phyloP scores from a whole-genome alignment of 306 rosid genomes.

The Acmispon strigosus region DNA sequence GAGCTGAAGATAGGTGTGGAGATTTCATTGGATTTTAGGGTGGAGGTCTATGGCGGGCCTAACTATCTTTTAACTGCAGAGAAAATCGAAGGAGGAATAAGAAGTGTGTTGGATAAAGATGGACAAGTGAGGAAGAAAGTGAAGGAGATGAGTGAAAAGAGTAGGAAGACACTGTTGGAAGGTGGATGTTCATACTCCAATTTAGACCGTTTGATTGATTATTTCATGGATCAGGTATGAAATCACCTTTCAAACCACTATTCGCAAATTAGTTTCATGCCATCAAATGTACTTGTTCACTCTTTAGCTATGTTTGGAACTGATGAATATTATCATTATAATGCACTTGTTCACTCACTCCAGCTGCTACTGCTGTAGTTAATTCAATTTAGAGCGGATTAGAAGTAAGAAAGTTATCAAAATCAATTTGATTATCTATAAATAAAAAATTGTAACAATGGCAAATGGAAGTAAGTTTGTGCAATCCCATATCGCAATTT shows the following conservation, averaged over 20 bases:
- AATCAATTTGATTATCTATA: too few species aligned
- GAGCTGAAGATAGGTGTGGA: slow-evolving; percentile 38
- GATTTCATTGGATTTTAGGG: slow-evolving; percentile 15
- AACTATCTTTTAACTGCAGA: slow-evolving; percentile 7
- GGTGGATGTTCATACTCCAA: slow-evolving; percentile 34
- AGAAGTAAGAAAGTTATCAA: too few species aligned
- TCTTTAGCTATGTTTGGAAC: too few species aligned
- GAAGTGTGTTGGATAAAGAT: slow-evolving; percentile 23
- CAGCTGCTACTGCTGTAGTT: too few species aligned
- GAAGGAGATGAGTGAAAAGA: slow-evolving; percentile 27
- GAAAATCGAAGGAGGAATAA: slow-evolving; percentile 32
- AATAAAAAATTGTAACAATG: too few species aligned
- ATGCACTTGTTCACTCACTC: too few species aligned
- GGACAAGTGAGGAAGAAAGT: slow-evolving; percentile 23
- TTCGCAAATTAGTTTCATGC: background rate
- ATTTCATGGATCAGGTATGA: background rate
- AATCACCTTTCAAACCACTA: background rate
- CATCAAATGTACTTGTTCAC: too few species aligned
- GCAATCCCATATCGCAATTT: too few species aligned
- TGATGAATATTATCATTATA: too few species aligned
- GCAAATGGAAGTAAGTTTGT: too few species aligned
- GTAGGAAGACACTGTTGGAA: slow-evolving; percentile 6
- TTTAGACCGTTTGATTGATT: slow-evolving; percentile 17
- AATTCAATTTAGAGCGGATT: too few species aligned
- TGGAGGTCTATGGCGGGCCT: background rate